A percentile compares a stretch with the other conserved stretches of the same genome.
phyloP scores from a whole-genome alignment of 495 filamentous ascomycete genomes.

The Aspergillus cavernicola region DNA sequence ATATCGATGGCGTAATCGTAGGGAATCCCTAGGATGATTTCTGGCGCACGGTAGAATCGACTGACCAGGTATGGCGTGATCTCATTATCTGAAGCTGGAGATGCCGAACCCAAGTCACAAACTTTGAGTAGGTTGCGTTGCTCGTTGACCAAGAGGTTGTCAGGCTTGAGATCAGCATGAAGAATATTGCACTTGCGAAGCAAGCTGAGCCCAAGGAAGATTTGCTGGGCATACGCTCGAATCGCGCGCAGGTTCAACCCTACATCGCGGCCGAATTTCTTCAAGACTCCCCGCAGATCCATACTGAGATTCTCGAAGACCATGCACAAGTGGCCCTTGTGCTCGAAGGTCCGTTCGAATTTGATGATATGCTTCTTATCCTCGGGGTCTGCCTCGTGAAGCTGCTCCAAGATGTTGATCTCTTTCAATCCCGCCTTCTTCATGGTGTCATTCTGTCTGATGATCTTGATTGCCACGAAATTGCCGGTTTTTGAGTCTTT shows the following conservation, averaged over 20 bases:
- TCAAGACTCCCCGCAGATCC: conserved; percentile 91
- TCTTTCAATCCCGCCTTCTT: conserved; percentile 92
- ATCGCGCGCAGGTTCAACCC: conserved; percentile 86
- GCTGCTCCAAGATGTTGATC: conserved; percentile 81
- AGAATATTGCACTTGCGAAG: conserved; percentile 89
- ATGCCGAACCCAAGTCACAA: conserved; percentile 92
- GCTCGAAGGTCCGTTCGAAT: conserved; percentile 81
- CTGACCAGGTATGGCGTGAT: conserved; percentile 92
- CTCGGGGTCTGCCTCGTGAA: conserved; percentile 77
- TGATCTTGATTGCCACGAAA: conserved; percentile 87
- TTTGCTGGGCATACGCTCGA: conserved; percentile 85
- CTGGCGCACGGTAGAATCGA: conserved; percentile 94
- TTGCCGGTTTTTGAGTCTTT: conserved; percentile 67
- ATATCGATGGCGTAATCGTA: conserved; percentile 94
- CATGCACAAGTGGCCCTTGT: conserved; percentile 93
- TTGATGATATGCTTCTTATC: conserved; percentile 91
- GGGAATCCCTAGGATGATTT: conserved; percentile 93
- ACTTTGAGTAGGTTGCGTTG: conserved; percentile 83
- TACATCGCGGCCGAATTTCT: conserved; percentile 91
- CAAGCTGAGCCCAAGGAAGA: conserved; percentile 81
- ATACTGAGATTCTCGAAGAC: conserved; percentile 93
- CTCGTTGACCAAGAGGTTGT: conserved; percentile 93
- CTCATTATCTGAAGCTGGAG: conserved; percentile 82
- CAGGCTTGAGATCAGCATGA: conserved; percentile 94
- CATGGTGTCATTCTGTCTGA: conserved; percentile 91